A percentile compares a stretch with the other conserved stretches of the same genome.
phyloP scores from a whole-genome alignment of 2,329 filamentous ascomycete species.

The Mycocentrospora acerina region DNA sequence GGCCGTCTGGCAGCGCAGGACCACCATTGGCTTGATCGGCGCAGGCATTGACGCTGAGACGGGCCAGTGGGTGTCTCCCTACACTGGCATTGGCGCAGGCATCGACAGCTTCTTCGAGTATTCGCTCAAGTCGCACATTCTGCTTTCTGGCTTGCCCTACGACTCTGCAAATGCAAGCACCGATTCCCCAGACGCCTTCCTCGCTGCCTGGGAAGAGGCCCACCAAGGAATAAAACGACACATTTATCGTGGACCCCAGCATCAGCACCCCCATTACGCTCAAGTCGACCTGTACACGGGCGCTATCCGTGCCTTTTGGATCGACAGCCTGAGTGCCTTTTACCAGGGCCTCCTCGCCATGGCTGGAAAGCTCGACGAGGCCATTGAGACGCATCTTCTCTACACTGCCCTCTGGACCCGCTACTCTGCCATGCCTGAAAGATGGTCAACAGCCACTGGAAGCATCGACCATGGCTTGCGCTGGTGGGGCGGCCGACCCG shows the following conservation, averaged over 20 bases:
- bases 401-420: constrained; percentile 94
- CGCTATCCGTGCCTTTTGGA: constrained; percentile 87
- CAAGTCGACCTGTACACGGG: constrained; percentile 88
- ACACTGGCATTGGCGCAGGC: constrained; percentile 92
- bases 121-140: constrained; percentile 87
- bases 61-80: constrained; percentile 83
- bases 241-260: constrained; percentile 73
- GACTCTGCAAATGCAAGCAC: constrained; percentile 57
- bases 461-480: constrained; percentile 82
- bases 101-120: constrained; percentile 99
- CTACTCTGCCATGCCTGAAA: constrained; percentile 89
- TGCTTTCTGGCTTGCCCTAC: constrained; percentile 71
- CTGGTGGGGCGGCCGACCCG: constrained; percentile 94
- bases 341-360: constrained; percentile 86
- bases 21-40: constrained; percentile 82
- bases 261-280: constrained; percentile 88
- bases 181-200: constrained; percentile 71
- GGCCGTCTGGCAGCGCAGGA: constrained; percentile 91
- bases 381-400: constrained; percentile 83
- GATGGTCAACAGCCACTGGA: constrained; percentile 85
- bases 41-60: constrained; percentile 90
- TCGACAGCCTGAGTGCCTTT: constrained; percentile 93
- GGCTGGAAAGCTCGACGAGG: constrained; percentile 87
- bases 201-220: constrained; percentile 80
- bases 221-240: constrained; percentile 87